Evolutionary conservation across 257 asterid species (phyloP), one percentile per base, ranked within the genome.

Genomic region (Solanum neorickii): DNA sequence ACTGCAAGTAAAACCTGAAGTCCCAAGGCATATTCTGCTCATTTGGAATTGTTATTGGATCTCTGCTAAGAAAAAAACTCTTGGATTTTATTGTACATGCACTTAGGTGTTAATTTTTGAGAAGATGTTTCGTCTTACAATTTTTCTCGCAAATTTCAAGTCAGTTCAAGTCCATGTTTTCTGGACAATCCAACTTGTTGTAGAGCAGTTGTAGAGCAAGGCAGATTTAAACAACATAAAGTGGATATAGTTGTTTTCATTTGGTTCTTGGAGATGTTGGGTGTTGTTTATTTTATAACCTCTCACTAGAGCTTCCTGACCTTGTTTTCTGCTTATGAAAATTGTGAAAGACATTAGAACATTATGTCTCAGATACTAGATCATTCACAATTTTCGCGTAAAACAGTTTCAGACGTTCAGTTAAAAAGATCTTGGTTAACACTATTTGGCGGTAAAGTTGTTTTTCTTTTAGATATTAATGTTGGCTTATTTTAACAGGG

Each of bases 401-500:
- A 18, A 72, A 33, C 10, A 31, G 77, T 70, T 70, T 70, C 42
- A 31, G 25, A 35, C 46, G 16, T 69, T 72, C 46, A 18, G 78
- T 72, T 72, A 33, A 72, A 72, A 72, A 72, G 78, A 35, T 27
- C 44, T 86, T 86, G 83, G 83, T 86, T 89, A 75, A 77, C 62
- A 86, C 69, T 76, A 13, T 13, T 25, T 46, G 60, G 83, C n/a
- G 8, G 41, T 46, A 44, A 59, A 78, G 25, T 86, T 74, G 83
- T 62, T 69, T 74, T 60, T 68, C 70, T 87, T 44, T 86, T 84
- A 46, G 37, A 59, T 88, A 75, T 59, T 39, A 41, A 12, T 60
- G 15, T 86, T 73, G 73, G 59, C 62, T 66, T 5, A 76, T 87
- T 92, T 80, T 86, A 62, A 49, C 89, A 97, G 99, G 98, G 94